phyloP scores from a whole-genome alignment of 108 stramenopile species.

The Skeletonema marinoi region DNA sequence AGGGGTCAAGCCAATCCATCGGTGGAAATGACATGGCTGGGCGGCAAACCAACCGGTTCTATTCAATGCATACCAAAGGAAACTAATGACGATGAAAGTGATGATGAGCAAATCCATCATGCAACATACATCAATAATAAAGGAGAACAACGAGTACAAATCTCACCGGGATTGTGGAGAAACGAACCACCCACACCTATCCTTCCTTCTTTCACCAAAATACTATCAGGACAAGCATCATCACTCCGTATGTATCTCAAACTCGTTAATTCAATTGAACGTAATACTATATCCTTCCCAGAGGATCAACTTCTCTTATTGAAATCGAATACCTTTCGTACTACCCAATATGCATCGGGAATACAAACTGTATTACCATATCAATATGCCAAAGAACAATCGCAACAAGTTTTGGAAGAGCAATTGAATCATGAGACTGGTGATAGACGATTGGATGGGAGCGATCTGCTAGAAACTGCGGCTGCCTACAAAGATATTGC shows the following conservation, averaged over 20 bases:
- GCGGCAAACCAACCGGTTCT: conserved; percentile 36
- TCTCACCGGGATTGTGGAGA: conserved; percentile 68
- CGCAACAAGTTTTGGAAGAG: conserved; percentile 52
- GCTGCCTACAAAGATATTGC: conserved; percentile 53
- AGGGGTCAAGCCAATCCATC: conserved; percentile 7
- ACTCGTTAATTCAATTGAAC: conserved; percentile 25
- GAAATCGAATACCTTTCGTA: conserved; percentile 59
- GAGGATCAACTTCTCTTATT: conserved; percentile 54
- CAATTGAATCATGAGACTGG: conserved; percentile 64
- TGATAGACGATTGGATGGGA: conserved; percentile 78
- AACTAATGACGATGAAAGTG: background rate
- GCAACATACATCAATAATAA: conserved; percentile 56
- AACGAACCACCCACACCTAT: conserved; percentile 41
- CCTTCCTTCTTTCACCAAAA: conserved; percentile 42
- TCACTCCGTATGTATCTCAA: conserved; percentile 58
- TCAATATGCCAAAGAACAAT: conserved; percentile 25
- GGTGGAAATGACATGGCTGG: conserved; percentile 25
- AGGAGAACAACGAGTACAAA: conserved; percentile 55
- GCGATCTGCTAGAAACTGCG: conserved; percentile 52
- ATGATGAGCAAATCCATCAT: background rate
- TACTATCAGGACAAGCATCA: conserved; percentile 45
- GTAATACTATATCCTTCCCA: conserved; percentile 57
- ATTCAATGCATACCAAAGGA: conserved; percentile 22
- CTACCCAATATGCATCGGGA: conserved; percentile 48
- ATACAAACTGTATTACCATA: conserved; percentile 44